phyloP scores from a whole-genome alignment of 331 rosid species.

The Rhamnella rubrinervis region DNA sequence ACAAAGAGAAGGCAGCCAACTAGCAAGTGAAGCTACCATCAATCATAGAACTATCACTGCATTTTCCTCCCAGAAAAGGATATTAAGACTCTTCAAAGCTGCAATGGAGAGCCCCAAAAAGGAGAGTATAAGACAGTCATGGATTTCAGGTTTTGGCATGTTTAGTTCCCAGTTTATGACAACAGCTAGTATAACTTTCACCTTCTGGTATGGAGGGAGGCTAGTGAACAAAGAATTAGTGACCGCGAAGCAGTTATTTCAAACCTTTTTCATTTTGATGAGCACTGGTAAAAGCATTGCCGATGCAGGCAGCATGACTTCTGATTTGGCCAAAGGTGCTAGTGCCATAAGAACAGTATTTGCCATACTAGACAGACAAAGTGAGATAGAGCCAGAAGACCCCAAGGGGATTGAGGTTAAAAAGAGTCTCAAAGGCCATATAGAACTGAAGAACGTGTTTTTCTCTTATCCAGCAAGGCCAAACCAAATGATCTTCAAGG shows the following conservation, averaged over 20 bases:
- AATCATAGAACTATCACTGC: slow-evolving; percentile 73
- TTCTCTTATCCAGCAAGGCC: slow-evolving; percentile 70
- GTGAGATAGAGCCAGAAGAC: slow-evolving; percentile 63
- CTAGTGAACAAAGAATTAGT: slow-evolving; percentile 39
- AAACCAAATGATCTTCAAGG: slow-evolving; percentile 66
- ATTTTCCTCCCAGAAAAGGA: slow-evolving; percentile 67
- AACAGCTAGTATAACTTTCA: slow-evolving; percentile 57
- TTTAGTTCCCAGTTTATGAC: slow-evolving; percentile 61
- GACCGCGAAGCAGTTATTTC: slow-evolving; percentile 49
- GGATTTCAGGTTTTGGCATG: slow-evolving; percentile 61
- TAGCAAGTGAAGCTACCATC: slow-evolving; percentile 75
- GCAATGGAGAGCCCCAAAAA: slow-evolving; percentile 56
- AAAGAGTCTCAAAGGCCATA: slow-evolving; percentile 42
- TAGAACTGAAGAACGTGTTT: slow-evolving; percentile 51
- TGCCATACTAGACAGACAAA: slow-evolving; percentile 53
- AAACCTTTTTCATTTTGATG: slow-evolving; percentile 69
- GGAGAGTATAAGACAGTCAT: slow-evolving; percentile 67
- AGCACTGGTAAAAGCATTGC: slow-evolving; percentile 70
- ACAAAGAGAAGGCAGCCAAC: slow-evolving; percentile 62
- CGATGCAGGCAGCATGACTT: slow-evolving; percentile 73
- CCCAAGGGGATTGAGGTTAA: slow-evolving; percentile 21
- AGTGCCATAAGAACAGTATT: slow-evolving; percentile 60
- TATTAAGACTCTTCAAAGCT: slow-evolving; percentile 45
- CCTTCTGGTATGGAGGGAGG: slow-evolving; percentile 82
- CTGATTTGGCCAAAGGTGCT: slow-evolving; percentile 71